Base-by-base conservation (phyloP, 139 green algal genomes). In the Zygnema circumcarinatum region DNA sequence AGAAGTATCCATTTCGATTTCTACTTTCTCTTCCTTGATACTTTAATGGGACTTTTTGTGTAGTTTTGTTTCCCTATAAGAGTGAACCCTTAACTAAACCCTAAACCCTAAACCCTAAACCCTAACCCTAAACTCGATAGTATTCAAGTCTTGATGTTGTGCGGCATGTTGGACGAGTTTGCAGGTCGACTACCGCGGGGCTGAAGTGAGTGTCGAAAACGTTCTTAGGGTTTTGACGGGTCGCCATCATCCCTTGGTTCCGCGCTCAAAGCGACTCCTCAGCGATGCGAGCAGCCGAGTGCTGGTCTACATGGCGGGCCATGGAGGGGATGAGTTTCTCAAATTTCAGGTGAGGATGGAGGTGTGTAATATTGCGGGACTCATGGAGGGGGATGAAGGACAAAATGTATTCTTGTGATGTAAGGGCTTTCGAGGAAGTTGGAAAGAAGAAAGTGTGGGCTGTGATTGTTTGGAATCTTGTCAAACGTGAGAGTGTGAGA, bases 291-390 rank as follows among this genome's bases (percentile, higher is more conserved):
- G 69, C 31, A 97, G 93, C 76, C 97, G 96, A 79, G 91, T 99
- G 16, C 90, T 99, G 79, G 88, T 98, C 38, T 94, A 91, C 67
- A 39, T 94, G 38, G 91, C 90, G 29, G 92, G 91, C 29, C 90
- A 94, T 87, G 91, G 91, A 11, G 97, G 97, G 20, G 94, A 98
- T 54, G 94, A 95, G 38, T 99, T 99, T 80, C 90, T 99, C 38
- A 99, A 99, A 89, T 98, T 99, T 78, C 96, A 98, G 75, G 78
- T 79, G 94, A 93, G 38, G 36, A 41, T 40, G 11, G 69, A 52
- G 69, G 35, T n/a, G n/a, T n/a, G n/a, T n/a, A n/a, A n/a, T n/a
- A n/a, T 42, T 89, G 11, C 62, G 78, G 39, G 29, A 75, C 73
- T 21, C 31, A 21, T 16, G 20, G 16, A 33, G 33, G 76, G 52